A percentile compares a stretch with the other conserved stretches of the same genome.
Evolutionary conservation across 2,329 filamentous ascomycete genomes (phyloP).

Genomic region (Pseudopyricularia cyperi): DNA sequence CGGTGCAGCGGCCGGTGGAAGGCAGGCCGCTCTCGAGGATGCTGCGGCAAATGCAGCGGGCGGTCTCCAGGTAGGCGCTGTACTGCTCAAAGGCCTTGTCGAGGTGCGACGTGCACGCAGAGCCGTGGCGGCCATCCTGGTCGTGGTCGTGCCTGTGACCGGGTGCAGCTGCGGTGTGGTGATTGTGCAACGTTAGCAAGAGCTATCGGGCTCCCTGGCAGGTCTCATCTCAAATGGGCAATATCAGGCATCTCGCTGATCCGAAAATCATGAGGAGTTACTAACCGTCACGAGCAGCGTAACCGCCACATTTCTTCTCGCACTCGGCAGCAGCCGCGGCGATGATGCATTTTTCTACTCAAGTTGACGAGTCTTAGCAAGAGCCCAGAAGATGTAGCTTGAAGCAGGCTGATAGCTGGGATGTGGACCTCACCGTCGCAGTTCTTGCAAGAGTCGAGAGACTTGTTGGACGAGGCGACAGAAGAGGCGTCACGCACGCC

Average conservation of each 20-base stretch:
- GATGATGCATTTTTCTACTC: conserved; percentile 17
- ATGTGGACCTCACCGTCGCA: conserved; percentile 4
- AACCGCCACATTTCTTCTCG: conserved; percentile 14
- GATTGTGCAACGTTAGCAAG: not conserved
- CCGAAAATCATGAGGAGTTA: not conserved
- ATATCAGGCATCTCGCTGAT: not conserved
- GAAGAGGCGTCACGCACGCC: not conserved
- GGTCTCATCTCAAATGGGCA: too few species aligned
- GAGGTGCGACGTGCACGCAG: conserved; percentile 19
- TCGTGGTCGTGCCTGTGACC: conserved; percentile 15
- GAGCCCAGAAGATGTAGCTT: not conserved
- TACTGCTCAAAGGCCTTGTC: conserved; percentile 20
- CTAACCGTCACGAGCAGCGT: conserved; percentile 12
- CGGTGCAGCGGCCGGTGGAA: not conserved
- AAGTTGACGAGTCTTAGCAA: not conserved
- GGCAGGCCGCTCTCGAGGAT: conserved; percentile 14
- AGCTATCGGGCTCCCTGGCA: too few species aligned
- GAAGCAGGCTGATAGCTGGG: not conserved
- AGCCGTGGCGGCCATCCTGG: conserved; percentile 11
- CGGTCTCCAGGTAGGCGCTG: conserved; percentile 19
- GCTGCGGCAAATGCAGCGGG: conserved; percentile 23
- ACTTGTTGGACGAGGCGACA: not conserved
- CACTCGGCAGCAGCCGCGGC: conserved; percentile 17
- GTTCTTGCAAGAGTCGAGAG: conserved; percentile 13
- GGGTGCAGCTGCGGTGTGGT: conserved; percentile 6